Conservation (phyloP, 2,329 filamentous ascomycete species). For the Penicillium sp. region DNA sequence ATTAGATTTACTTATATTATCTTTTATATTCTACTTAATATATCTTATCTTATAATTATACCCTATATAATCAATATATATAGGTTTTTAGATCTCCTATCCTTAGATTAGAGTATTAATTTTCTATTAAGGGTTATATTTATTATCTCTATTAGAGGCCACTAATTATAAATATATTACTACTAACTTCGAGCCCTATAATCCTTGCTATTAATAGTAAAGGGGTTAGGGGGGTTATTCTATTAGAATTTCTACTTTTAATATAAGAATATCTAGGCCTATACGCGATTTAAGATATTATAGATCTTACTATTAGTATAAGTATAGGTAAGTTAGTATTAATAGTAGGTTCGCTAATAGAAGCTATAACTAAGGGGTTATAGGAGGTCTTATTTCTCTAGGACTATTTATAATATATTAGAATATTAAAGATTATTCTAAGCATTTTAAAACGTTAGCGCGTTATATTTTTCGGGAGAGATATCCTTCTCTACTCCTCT, state of each 20-base stretch:
- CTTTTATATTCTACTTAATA: slow-evolving; percentile 16
- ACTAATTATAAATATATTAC: slow-evolving; percentile 21
- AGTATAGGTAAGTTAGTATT: slow-evolving; percentile 11
- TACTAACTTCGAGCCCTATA: slow-evolving; percentile 22
- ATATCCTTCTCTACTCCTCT: slow-evolving; percentile 4
- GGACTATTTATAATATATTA: slow-evolving; percentile 15
- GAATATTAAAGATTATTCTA: slow-evolving; percentile 12
- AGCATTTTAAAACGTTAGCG: slow-evolving; percentile 9
- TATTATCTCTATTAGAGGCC: slow-evolving; percentile 15
- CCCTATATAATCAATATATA: slow-evolving; percentile 21
- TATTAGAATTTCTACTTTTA: slow-evolving; percentile 12
- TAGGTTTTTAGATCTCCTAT: slow-evolving; percentile 16
- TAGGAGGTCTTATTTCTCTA: slow-evolving; percentile 19
- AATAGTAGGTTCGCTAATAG: too few relatives aligned
- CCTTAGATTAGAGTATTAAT: slow-evolving; percentile 14
- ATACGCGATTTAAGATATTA: slow-evolving; percentile 12
- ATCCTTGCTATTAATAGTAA: slow-evolving; percentile 22
- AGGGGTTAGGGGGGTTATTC: too few relatives aligned
- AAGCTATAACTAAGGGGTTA: neutral
- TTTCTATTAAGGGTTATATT: slow-evolving; percentile 15
- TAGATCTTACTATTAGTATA: slow-evolving; percentile 13
- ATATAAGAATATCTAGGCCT: slow-evolving; percentile 13
- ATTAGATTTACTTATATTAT: slow-evolving; percentile 23
- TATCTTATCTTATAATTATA: slow-evolving; percentile 17
- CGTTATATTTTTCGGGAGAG: slow-evolving; percentile 15